Conservation (phyloP, 73 alveolate species). For the Paramecium sonneborni region DNA sequence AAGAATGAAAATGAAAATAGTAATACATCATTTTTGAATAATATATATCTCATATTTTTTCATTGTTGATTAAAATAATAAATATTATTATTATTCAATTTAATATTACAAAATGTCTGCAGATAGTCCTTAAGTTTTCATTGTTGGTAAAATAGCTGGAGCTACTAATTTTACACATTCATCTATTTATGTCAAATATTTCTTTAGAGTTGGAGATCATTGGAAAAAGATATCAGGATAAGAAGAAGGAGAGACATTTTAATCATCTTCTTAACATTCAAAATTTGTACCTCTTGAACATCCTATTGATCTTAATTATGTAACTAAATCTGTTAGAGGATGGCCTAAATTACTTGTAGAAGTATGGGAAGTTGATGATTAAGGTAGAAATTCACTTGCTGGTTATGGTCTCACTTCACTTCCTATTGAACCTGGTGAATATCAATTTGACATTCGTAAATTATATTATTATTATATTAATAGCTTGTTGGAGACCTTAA, state of each 20-base stretch:
- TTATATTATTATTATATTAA: neutral
- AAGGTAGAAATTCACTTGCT: conserved; percentile 75
- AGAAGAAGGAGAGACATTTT: conserved; percentile 80
- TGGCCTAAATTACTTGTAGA: conserved; percentile 63
- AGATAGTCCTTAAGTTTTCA: conserved; percentile 69
- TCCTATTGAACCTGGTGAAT: conserved; percentile 81
- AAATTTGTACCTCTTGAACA: neutral
- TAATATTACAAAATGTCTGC: no score
- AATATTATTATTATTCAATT: neutral
- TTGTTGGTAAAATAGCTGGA: conserved; percentile 79
- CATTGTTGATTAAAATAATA: neutral
- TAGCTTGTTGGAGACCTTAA: conserved; percentile 85
- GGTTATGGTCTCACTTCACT: conserved; percentile 86
- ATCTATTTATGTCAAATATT: conserved; percentile 58
- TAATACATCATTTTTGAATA: neutral
- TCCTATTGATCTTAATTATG: no score
- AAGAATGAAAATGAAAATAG: neutral
- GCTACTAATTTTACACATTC: conserved; percentile 70
- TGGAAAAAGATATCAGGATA: conserved; percentile 79
- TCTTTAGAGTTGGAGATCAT: conserved; percentile 70
- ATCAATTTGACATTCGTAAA: conserved; percentile 68
- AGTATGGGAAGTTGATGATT: conserved; percentile 81
- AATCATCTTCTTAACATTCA: conserved; percentile 41
- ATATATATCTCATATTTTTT: neutral
- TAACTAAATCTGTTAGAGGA: conserved; percentile 6